phyloP scores from a whole-genome alignment of 805 yeast genomes.

The Ogataea salicorniae region DNA sequence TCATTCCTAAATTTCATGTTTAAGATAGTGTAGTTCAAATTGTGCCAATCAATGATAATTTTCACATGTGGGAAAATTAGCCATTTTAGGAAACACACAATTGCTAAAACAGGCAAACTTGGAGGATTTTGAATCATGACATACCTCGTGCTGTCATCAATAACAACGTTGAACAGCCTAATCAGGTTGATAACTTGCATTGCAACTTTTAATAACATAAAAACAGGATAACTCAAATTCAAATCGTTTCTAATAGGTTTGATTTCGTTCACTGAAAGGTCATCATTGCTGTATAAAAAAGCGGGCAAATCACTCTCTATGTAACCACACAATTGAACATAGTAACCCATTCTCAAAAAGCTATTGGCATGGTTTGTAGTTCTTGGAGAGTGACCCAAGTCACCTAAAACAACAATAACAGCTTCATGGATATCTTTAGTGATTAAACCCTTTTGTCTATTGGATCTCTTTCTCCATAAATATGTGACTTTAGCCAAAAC shows the following conservation, averaged over 20 bases:
- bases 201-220: slow-evolving; percentile 55
- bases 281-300: slow-evolving; percentile 45
- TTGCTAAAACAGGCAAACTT: slow-evolving; percentile 70
- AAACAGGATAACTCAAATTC: slow-evolving; percentile 48
- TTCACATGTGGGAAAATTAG: slow-evolving; percentile 43
- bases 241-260: slow-evolving; percentile 34
- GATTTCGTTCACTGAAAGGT: slow-evolving; percentile 41
- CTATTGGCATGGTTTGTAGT: slow-evolving; percentile 87
- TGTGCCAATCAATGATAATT: slow-evolving; percentile 93
- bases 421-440: slow-evolving; percentile 42
- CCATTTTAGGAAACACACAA: slow-evolving; percentile 50
- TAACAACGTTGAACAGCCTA: slow-evolving; percentile 42
- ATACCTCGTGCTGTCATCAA: slow-evolving; percentile 58
- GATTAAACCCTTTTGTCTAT: slow-evolving; percentile 3
- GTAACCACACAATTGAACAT: slow-evolving; percentile 84
- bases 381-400: slow-evolving; percentile 91
- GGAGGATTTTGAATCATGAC: slow-evolving; percentile 91
- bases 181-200: slow-evolving; percentile 48
- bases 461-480: slow-evolving; percentile 11
- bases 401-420: slow-evolving; percentile 83
- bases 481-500: slow-evolving; percentile 34
- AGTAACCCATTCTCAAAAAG: slow-evolving; percentile 61
- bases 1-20: slow-evolving; percentile 53
- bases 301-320: slow-evolving; percentile 50
- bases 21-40: slow-evolving; percentile 79